These are phyloP conservation scores for Chlorella sp. DNA, from an alignment of 139 green algal species.

Conservation along the genomic window DNA sequence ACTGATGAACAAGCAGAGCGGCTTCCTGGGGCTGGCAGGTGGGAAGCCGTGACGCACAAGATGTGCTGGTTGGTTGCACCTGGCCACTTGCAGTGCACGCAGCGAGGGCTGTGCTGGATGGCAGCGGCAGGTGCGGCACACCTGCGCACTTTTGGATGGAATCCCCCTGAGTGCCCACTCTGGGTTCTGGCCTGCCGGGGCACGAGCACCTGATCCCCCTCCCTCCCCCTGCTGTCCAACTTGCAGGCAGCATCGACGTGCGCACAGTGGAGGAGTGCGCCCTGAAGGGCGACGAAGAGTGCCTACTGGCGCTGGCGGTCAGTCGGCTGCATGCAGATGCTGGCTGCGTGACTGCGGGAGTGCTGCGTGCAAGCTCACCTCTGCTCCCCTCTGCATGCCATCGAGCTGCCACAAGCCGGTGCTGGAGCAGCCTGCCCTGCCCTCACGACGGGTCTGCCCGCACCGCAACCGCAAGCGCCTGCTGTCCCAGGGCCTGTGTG, in stretches of 20 bases:
- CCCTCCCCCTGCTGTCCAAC: too few relatives aligned
- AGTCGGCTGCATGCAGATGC: background rate
- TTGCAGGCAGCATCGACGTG: conserved; percentile 64
- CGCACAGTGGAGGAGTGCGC: conserved; percentile 63
- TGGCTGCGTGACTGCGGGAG: background rate
- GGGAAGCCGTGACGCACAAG: background rate
- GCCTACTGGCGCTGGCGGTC: conserved; percentile 66
- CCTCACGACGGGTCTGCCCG: too few relatives aligned
- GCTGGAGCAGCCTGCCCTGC: background rate
- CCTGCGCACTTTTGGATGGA: too few relatives aligned
- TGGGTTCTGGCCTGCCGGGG: background rate
- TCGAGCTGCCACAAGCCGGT: too few relatives aligned
- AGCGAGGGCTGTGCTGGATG: background rate
- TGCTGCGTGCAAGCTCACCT: too few relatives aligned
- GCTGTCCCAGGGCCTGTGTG: too few relatives aligned
- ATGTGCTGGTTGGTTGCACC: too few relatives aligned
- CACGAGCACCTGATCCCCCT: too few relatives aligned
- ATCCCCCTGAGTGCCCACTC: background rate
- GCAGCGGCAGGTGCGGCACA: background rate
- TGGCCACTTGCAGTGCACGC: too few relatives aligned
- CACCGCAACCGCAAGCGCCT: too few relatives aligned
- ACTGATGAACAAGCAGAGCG: conserved; percentile 87
- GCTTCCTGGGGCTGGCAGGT: conserved; percentile 49
- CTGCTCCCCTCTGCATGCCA: too few relatives aligned
- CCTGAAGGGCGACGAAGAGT: conserved; percentile 51